Evolutionary conservation across 371 early-diverging fungal genomes (phyloP), one percentile per base, ranked within the genome.

Genomic region (Paramicrosporidium saccamoebae): DNA sequence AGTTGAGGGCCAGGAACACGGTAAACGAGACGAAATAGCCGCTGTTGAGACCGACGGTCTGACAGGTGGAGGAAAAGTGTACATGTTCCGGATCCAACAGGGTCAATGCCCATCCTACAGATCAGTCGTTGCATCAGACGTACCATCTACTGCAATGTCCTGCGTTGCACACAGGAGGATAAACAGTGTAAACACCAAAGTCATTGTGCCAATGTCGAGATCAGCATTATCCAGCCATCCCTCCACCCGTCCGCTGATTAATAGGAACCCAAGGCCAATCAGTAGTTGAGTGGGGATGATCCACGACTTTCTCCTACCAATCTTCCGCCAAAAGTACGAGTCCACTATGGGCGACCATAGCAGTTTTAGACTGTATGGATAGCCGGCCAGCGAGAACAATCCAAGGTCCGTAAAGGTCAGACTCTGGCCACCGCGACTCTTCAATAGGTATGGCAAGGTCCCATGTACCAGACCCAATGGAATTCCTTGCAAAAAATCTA

Each of bases 331-430:
- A 28, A 66, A 90, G 14, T 66, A 35, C 1, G 78, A 63, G 35
- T 90, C 92, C 6, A 90, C 84, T 12, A 90, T 66, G 4, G 88
- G 88, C 4, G 84, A 82, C 86, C 88, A 90, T 12, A 86, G 44
- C 8, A 90, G 56, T 46, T 65, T 74, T 22, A 73, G 51, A 12
- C 60, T 62, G 31, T 92, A 92, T 2, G 94, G 94, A 52, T 84
- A 92, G 3, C 65, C 60, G 1, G 81, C 69, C 22, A 92, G 42
- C 4, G 84, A 74, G 33, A 92, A 84, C 21, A 82, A 35, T 2
- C 74, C 90, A 23, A 92, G 58, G 41, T 92, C 71, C 2, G 66
- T 53, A 36, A 66, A 88, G 16, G 71, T 64, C 26, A 82, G 50
- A n/a, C n/a, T n/a, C n/a, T n/a, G n/a, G n/a, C n/a, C n/a, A n/a